These are phyloP conservation scores for Ottelia alismoides DNA, from an alignment of 106 monocot species.

Conservation along the genomic window DNA sequence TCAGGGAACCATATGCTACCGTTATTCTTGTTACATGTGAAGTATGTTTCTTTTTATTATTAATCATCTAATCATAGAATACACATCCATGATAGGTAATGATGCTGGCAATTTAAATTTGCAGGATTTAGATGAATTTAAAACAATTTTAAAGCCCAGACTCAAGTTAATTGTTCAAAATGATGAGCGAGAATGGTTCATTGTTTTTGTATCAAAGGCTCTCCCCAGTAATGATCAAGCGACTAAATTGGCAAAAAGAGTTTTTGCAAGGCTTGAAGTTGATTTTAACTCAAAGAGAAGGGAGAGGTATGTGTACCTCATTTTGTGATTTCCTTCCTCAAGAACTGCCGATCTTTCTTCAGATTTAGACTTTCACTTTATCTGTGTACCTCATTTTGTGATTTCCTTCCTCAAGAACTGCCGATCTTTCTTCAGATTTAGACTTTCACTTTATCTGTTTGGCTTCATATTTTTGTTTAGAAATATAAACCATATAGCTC, in stretches of 20 bases:
- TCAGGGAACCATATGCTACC: conserved; percentile 95
- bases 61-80: too few species aligned
- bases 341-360: too few species aligned
- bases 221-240: conserved; percentile 78
- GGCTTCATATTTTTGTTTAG: not conserved
- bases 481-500: not conserved
- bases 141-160: conserved; percentile 91
- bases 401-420: not conserved
- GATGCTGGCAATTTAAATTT: conserved; percentile 2
- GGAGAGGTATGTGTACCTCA: conserved; percentile 88
- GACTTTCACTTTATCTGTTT: not conserved
- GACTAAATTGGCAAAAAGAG: conserved; percentile 80
- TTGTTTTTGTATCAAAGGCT: conserved; percentile 94
- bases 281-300: conserved; percentile 93
- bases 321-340: too few species aligned
- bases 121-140: conserved; percentile 97
- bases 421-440: not conserved
- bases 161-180: conserved; percentile 94
- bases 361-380: not conserved
- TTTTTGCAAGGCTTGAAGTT: conserved; percentile 82
- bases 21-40: conserved; percentile 93
- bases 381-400: not conserved
- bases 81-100: not conserved
- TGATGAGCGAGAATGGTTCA: conserved; percentile 96
- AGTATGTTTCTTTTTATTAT: conserved; percentile 32